A percentile compares a stretch with the other conserved stretches of the same genome.
Conservation (phyloP, 208 protist species). For the Trypanosoma cruzi region DNA sequence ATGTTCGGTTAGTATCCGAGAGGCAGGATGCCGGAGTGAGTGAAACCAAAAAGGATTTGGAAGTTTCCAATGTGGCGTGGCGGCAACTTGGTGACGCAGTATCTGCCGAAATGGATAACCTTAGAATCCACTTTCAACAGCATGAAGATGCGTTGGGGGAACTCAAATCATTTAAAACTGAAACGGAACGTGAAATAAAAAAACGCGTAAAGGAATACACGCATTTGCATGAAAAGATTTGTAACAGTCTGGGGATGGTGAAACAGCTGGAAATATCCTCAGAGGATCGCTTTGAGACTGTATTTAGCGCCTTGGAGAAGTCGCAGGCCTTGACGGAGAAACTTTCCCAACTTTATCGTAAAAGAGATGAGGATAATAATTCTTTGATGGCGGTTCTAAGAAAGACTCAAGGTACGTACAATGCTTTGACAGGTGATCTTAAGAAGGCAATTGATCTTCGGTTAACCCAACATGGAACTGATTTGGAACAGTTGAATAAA, state of each 20-base stretch:
- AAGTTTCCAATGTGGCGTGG: conserved; percentile 11
- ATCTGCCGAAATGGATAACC: conserved; percentile 14
- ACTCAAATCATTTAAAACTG: conserved; percentile 9
- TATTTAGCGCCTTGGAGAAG: conserved; percentile 21
- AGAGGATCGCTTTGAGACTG: conserved; percentile 22
- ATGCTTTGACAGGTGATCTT: conserved; percentile 12
- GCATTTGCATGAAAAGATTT: conserved; percentile 5
- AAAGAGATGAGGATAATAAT: conserved; percentile 5
- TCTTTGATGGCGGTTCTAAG: conserved; percentile 14
- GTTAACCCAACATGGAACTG: background rate
- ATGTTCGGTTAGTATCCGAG: conserved; percentile 15
- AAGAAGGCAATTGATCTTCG: background rate
- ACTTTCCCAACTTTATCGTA: conserved; percentile 1
- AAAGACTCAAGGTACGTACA: conserved; percentile 17
- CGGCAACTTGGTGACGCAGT: conserved; percentile 10
- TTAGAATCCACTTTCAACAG: conserved; percentile 7
- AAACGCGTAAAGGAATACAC: background rate
- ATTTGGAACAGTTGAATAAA: conserved; percentile 13
- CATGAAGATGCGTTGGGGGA: conserved; percentile 7
- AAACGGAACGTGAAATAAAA: background rate
- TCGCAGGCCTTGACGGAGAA: conserved; percentile 13
- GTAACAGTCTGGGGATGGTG: conserved; percentile 3
- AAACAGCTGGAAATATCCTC: conserved; percentile 20
- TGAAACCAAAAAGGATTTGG: conserved; percentile 15
- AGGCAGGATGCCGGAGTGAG: conserved; percentile 6